phyloP scores from a whole-genome alignment of 306 rosid genomes.

The Rubus idaeus region DNA sequence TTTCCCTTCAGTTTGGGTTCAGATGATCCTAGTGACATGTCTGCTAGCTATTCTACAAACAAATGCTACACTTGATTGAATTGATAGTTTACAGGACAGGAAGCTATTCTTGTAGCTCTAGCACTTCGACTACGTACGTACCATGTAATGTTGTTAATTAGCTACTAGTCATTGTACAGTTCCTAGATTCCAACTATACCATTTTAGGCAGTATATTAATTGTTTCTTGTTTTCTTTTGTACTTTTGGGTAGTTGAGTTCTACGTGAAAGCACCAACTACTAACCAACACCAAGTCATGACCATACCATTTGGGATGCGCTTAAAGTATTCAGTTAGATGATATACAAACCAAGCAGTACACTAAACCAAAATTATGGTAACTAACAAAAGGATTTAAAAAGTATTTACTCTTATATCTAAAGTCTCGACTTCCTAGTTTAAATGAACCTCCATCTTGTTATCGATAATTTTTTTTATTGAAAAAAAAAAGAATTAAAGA shows the following conservation, averaged over 20 bases:
- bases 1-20: constrained; percentile 62
- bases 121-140: background rate
- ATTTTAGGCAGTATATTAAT: constrained; percentile 5
- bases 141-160: constrained; percentile 1
- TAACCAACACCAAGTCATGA: too few species aligned
- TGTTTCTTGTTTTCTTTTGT: background rate
- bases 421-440: too few species aligned
- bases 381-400: too few species aligned
- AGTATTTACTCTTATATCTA: too few species aligned
- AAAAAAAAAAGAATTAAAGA: too few species aligned
- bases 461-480: too few species aligned
- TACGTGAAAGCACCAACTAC: background rate
- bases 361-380: too few species aligned
- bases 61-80: constrained; percentile 45
- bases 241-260: background rate
- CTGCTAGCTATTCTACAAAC: constrained; percentile 47
- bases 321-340: too few species aligned
- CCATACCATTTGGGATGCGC: too few species aligned
- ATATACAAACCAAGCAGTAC: too few species aligned
- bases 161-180: constrained; percentile 24
- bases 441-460: too few species aligned
- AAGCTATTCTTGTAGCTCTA: constrained; percentile 5
- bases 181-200: constrained; percentile 20
- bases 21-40: constrained; percentile 58
- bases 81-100: background rate